Evolutionary conservation across 2,329 filamentous ascomycete species (phyloP).

Genomic region (Triangularia setosa): DNA sequence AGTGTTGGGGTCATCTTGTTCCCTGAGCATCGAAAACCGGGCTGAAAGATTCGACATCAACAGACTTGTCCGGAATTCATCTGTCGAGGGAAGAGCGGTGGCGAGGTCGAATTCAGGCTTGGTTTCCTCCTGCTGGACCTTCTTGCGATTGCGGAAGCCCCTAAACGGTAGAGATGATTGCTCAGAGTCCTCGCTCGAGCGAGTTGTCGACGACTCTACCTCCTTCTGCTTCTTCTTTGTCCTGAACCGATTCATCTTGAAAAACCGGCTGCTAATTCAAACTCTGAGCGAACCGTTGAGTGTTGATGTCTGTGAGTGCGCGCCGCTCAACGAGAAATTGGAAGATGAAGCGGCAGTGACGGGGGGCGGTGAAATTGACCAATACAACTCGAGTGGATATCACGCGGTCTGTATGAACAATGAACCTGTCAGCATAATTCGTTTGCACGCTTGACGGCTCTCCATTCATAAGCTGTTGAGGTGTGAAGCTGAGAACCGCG

Average conservation of each 20-base stretch:
- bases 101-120: conserved; percentile 70
- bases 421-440: not conserved
- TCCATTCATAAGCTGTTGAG: not conserved
- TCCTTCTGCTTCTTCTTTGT: conserved; percentile 68
- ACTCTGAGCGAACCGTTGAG: not conserved
- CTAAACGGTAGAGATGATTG: conserved; percentile 44
- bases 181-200: conserved; percentile 51
- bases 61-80: conserved; percentile 93
- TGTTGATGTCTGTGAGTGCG: not conserved
- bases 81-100: conserved; percentile 69
- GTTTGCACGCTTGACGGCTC: not conserved
- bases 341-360: not conserved
- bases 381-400: not conserved
- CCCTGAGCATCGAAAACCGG: conserved; percentile 92
- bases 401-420: not conserved
- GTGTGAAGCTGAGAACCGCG: not conserved
- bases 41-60: conserved; percentile 94
- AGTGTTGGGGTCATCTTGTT: conserved; percentile 87
- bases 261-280: not conserved
- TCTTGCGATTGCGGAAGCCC: conserved; percentile 53
- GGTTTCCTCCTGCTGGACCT: conserved; percentile 50
- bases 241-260: conserved; percentile 71
- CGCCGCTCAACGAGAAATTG: not conserved
- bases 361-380: not conserved
- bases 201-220: conserved; percentile 37